phyloP scores from a whole-genome alignment of 306 rosid genomes.

The Elaeagnus macrophylla region DNA sequence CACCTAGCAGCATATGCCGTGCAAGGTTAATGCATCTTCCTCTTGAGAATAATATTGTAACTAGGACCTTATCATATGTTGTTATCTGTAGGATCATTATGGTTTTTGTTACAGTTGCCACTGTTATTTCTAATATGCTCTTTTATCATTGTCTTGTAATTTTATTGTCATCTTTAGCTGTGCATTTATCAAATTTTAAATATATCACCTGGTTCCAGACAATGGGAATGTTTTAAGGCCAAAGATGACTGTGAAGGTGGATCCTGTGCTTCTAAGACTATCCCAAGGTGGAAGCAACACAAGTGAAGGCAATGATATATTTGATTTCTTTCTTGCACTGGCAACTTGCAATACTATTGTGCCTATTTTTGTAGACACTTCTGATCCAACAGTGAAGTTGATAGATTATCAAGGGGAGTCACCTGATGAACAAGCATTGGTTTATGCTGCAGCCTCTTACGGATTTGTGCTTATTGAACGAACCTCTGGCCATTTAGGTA shows the following conservation, averaged over 20 bases:
- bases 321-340: slow-evolving; percentile 88
- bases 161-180: not conserved
- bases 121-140: not conserved
- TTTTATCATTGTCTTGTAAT: not conserved
- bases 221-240: slow-evolving; percentile 54
- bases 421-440: slow-evolving; percentile 98
- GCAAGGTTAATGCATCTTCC: slow-evolving; percentile 12
- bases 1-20: no score
- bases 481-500: slow-evolving; percentile 90
- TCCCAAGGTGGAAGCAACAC: slow-evolving; percentile 38
- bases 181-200: not conserved
- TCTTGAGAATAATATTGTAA: slow-evolving; percentile 25
- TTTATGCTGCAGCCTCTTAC: slow-evolving; percentile 87
- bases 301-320: slow-evolving; percentile 59
- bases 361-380: slow-evolving; percentile 39
- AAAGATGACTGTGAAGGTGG: slow-evolving; percentile 55
- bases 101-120: not conserved
- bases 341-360: slow-evolving; percentile 96
- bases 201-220: slow-evolving; percentile 19
- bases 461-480: slow-evolving; percentile 94
- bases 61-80: not conserved
- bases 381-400: slow-evolving; percentile 23
- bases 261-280: slow-evolving; percentile 48
- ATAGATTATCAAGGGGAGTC: slow-evolving; percentile 95
- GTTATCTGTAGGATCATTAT: not conserved